These are phyloP conservation scores for Nannizziopsis barbatae DNA, from an alignment of 2,329 filamentous ascomycete genomes.

Conservation along the genomic window DNA sequence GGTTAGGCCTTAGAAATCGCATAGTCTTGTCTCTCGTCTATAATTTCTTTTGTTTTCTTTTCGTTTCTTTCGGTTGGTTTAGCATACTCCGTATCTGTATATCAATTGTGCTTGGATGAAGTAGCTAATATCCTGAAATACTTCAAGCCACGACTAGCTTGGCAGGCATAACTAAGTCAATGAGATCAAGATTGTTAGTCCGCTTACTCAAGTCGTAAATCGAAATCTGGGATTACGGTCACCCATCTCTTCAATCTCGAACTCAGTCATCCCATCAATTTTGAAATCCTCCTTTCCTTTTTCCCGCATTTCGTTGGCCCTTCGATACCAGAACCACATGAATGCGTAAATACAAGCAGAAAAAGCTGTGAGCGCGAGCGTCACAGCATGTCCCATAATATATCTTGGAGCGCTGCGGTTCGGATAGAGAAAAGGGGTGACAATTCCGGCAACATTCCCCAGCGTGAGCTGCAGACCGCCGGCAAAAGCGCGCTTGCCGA, in stretches of 20 bases:
- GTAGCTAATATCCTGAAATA: no score
- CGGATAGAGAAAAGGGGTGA: slow-evolving; percentile 52
- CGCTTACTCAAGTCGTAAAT: slow-evolving; percentile 26
- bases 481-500: slow-evolving; percentile 63
- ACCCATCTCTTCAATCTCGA: slow-evolving; percentile 35
- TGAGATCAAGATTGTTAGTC: no score
- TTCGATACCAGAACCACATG: slow-evolving; percentile 45
- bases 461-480: slow-evolving; percentile 60
- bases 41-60: no score
- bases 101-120: no score
- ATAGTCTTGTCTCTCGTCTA: no score
- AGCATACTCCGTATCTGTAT: no score
- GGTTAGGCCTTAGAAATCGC: no score
- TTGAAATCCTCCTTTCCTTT: slow-evolving; percentile 31
- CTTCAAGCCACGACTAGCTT: no score
- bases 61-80: no score
- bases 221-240: slow-evolving; percentile 33
- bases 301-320: slow-evolving; percentile 37
- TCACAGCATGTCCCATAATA: slow-evolving; percentile 51
- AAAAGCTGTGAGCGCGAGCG: slow-evolving; percentile 47
- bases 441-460: slow-evolving; percentile 60
- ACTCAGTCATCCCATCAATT: slow-evolving; percentile 31
- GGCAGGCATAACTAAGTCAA: no score
- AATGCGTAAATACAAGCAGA: slow-evolving; percentile 43
- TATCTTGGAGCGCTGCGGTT: slow-evolving; percentile 46